These are phyloP conservation scores for Cystobasidium tubakii DNA, from an alignment of 768 basidiomycete species.

Conservation along the genomic window DNA sequence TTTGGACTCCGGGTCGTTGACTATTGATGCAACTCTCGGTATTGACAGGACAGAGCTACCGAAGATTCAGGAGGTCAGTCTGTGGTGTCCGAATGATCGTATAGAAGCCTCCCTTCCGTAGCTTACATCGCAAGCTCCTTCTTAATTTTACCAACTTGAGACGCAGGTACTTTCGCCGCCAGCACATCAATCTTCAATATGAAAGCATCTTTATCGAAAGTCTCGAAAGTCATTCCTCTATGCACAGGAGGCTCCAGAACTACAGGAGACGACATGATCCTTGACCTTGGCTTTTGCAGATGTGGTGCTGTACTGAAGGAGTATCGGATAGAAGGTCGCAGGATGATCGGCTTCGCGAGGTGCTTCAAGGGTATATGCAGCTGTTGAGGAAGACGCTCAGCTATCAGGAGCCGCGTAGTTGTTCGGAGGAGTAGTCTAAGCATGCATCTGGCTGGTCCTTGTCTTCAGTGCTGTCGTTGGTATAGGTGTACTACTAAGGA, in stretches of 20 bases:
- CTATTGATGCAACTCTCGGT: conserved; percentile 34
- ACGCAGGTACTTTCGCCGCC: conserved; percentile 39
- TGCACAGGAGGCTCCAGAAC: conserved; percentile 5
- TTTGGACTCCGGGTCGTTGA: conserved; percentile 15
- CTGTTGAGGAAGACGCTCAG: not conserved
- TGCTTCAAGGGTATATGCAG: not conserved
- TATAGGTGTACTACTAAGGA: not conserved
- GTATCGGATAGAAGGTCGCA: not conserved
- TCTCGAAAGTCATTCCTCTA: conserved; percentile 13
- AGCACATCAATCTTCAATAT: conserved; percentile 28
- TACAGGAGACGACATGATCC: not conserved
- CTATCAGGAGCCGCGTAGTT: not conserved
- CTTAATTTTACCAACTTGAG: conserved; percentile 35
- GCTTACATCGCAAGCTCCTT: conserved; percentile 40
- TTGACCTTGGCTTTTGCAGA: not conserved
- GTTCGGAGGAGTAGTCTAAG: not conserved
- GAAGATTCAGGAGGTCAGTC: not conserved
- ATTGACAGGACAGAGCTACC: conserved; percentile 39
- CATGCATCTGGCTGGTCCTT: not conserved
- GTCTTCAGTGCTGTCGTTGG: not conserved
- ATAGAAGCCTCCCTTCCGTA: not conserved
- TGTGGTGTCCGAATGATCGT: not conserved
- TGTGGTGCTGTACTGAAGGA: not conserved
- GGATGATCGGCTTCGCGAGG: not conserved
- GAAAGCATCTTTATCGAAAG: conserved; percentile 22